Base-by-base conservation (phyloP, 2,329 filamentous ascomycete genomes). In the Didymella pomorum region DNA sequence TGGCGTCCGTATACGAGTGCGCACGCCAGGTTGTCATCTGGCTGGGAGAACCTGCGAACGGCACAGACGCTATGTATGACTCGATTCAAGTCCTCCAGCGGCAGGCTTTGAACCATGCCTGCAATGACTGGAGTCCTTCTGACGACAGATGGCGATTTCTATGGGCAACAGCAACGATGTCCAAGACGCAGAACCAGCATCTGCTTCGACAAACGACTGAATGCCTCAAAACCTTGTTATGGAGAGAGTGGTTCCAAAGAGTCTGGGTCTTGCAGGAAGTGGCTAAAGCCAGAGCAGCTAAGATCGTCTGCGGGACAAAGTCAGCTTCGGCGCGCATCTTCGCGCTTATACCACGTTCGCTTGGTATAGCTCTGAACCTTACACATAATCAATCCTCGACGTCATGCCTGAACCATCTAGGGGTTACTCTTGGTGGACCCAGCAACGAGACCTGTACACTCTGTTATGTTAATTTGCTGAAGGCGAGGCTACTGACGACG, bases 21-120 rank as follows among this genome's bases (percentile, higher is more conserved):
- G 71, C 73, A 3, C 21, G 62, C 12, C 41, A 52, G 26, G 71
- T 74, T 2, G 46, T 73, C 21, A 43, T 72, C 20, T 75, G 71
- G 71, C 48, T 75, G 23, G 72, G 72, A 6, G 16, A 53, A 39
- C 56, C 65, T 20, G 64, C 63, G 8, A 26, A 26, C 5, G n/a
- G n/a, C 29, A 65, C 62, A 14, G 37, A 63, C 26, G 1, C 43
- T 3, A 6, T 56, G 16, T 61, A 69, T 28, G 20, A 39, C 12
- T 51, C 23, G 23, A 52, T 65, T 18, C 51, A 39, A 16, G 3
- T 10, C 37, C 33, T 66, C 4, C 50, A 59, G 35, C 16, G 58
- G 43, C 29, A 56, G 25, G 33, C 52, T 25, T 12, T 44, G 5
- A 50, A 37, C 14, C 18, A 57, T 10, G n/a, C 47, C 8, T 63